Evolutionary conservation across 805 yeast species (phyloP).

Genomic region (Spathaspora passalidarum): DNA sequence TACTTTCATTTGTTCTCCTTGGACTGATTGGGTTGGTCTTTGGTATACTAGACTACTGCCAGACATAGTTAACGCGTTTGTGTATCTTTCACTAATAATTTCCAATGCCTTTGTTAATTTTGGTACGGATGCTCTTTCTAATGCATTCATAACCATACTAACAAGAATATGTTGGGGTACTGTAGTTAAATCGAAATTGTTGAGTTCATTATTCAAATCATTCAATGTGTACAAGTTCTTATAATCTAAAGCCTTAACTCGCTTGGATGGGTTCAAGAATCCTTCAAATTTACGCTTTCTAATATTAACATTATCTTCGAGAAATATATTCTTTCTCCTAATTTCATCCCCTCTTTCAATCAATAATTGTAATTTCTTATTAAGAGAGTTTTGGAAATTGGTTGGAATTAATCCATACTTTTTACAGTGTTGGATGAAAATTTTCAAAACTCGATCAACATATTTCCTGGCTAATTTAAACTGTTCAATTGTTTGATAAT

Average conservation of each 20-base stretch:
- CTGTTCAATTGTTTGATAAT: slow-evolving; percentile 39
- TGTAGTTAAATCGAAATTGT: slow-evolving; percentile 65
- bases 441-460: slow-evolving; percentile 56
- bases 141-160: slow-evolving; percentile 64
- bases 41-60: not conserved
- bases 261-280: slow-evolving; percentile 30
- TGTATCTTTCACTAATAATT: slow-evolving; percentile 66
- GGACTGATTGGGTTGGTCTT: not conserved
- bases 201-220: slow-evolving; percentile 55
- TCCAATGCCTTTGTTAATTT: slow-evolving; percentile 63
- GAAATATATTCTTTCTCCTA: slow-evolving; percentile 36
- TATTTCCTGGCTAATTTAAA: slow-evolving; percentile 60
- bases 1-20: not conserved
- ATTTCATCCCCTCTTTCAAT: slow-evolving; percentile 39
- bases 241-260: slow-evolving; percentile 39
- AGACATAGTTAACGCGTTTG: slow-evolving; percentile 26
- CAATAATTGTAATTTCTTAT: slow-evolving; percentile 27
- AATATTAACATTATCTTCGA: slow-evolving; percentile 27
- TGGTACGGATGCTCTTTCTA: slow-evolving; percentile 50
- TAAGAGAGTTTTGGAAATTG: slow-evolving; percentile 24
- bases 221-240: slow-evolving; percentile 67
- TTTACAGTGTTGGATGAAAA: slow-evolving; percentile 36
- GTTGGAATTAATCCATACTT: slow-evolving; percentile 35
- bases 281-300: slow-evolving; percentile 42
- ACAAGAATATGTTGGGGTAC: slow-evolving; percentile 64